Base-by-base conservation (phyloP, 2,329 filamentous ascomycete species). In the Verticillium alfalfae region DNA sequence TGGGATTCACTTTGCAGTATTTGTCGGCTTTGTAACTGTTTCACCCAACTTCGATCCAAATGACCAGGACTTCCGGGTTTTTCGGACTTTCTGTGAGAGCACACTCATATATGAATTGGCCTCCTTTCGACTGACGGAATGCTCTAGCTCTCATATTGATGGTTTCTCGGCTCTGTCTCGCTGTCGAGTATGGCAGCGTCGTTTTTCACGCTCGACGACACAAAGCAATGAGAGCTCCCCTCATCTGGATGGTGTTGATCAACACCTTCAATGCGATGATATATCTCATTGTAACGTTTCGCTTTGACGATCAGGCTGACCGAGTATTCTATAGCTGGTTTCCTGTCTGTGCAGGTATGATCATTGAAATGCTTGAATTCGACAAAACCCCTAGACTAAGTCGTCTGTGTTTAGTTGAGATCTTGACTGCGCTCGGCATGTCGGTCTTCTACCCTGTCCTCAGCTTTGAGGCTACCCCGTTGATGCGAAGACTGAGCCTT, bases 11-110 rank as follows among this genome's bases (percentile, higher is more conserved):
- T 82, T 90, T 6, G 86, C 81, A 34, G 82, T 86, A 39, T 86
- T 90, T 83, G 79, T 88, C 54, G 86, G 84, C 2, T 88, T 89
- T 65, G 84, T 86, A 5, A 83, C 87, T 37, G 81, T 87, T 6
- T 85, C 84, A 1, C 77, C 78, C 10, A 76, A 75, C 55, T 81
- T 81, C 57, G 70, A 76, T 12, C 75, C 78, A 0, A 64, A 69
- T 1, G 62, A 76, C 13, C 77, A 80, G 64, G 67, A 76, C 8
- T 59, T 67, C n/a, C 64, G 67, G n/a, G 75, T 76, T 0, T 79
- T 79, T 70, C 70, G 70, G 56, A 72, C 73, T 7, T 76, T 79
- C 75, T 79, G 75, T 77, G 67, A n/a, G 74, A 60, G 7, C n/a
- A 2, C n/a, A 9, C 1, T 5, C 18, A 10, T 7, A 52, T 12